phyloP scores from a whole-genome alignment of 352 stramenopile species.

The Globisporangium cystogenes region DNA sequence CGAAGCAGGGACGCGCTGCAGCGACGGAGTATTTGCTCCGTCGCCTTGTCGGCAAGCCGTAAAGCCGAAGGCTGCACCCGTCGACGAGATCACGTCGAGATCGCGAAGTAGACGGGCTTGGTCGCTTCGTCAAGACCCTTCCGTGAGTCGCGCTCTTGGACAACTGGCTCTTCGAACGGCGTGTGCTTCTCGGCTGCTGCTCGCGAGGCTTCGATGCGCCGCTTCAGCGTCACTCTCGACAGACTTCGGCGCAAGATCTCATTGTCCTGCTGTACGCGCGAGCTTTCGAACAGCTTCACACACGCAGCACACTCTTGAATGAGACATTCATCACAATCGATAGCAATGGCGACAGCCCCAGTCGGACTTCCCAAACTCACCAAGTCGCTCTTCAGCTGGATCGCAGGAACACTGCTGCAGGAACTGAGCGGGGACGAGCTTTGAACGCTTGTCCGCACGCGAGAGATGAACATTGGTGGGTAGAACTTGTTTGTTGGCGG shows the following conservation, averaged over 20 bases:
- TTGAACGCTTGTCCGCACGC: slow-evolving; percentile 21
- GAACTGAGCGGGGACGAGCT: not conserved
- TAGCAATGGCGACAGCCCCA: no score
- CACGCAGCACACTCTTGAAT: not conserved
- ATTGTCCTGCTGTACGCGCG: slow-evolving; percentile 31
- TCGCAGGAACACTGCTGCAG: slow-evolving; percentile 14
- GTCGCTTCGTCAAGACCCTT: slow-evolving; percentile 12
- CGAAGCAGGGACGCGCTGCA: slow-evolving; percentile 46
- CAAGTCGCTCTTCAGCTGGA: slow-evolving; percentile 11
- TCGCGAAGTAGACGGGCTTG: slow-evolving; percentile 41
- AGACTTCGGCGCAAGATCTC: slow-evolving; percentile 56
- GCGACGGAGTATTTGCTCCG: slow-evolving; percentile 46
- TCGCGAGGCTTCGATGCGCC: slow-evolving; percentile 24
- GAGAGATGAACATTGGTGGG: slow-evolving; percentile 41
- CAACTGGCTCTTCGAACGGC: not conserved
- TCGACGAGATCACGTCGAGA: slow-evolving; percentile 39
- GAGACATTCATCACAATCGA: not conserved
- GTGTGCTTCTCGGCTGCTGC: not conserved
- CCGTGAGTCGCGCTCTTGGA: not conserved
- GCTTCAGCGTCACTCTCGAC: slow-evolving; percentile 49
- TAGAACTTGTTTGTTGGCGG: slow-evolving; percentile 47
- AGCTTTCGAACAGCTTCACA: no score
- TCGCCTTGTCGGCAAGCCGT: slow-evolving; percentile 15
- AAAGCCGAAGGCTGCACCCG: not conserved
- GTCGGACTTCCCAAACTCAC: not conserved